Conservation (phyloP, 164 flowering plant species). For the Vitis vinifera region ASM3070453v1 NC_081820.1:15567501-15568000, state of each 20-base stretch:
- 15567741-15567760: neutral
- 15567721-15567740: constrained; percentile 2
- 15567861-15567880: no score
- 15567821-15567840: neutral
- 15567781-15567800: neutral
- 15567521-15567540: constrained; percentile 94
- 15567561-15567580: constrained; percentile 94
- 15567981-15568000: no score
- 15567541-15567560: constrained; percentile 98
- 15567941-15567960: constrained; percentile 79
- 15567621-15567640: constrained; percentile 93
- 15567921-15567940: constrained; percentile 62
- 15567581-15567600: constrained; percentile 94
- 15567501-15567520: constrained; percentile 98
- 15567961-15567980: constrained; percentile 69
- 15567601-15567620: constrained; percentile 98
- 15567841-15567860: no score
- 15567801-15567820: neutral
- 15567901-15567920: constrained; percentile 81
- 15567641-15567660: constrained; percentile 92
- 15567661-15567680: constrained; percentile 97
- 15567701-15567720: constrained; percentile 54
- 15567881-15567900: no score
- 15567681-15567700: constrained; percentile 91
- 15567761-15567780: constrained; percentile 10